Evolutionary conservation across 306 rosid genomes (phyloP), one percentile per base, ranked within the genome.

Genomic region (Medicago lupulina): DNA sequence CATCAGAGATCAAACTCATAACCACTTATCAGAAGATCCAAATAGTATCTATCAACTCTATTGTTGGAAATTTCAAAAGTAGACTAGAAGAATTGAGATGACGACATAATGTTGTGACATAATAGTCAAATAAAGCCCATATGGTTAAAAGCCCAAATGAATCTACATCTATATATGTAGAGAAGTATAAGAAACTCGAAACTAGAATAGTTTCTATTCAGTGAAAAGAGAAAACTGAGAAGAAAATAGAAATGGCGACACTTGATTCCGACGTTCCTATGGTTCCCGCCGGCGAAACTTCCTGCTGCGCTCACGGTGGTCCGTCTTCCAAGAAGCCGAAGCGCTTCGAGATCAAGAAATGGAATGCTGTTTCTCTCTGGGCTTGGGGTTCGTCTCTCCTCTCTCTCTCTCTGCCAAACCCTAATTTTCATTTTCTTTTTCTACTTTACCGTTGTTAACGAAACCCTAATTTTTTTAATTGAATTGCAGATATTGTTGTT

Each of bases 291-390:
- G 96, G 95, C 54, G 97, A 93, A 43, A 18, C 86, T 9, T 87
- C 91, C n/a, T 59, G 89, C 53, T 79, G 86, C 47, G 66, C 91
- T 12, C 64, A 58, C 8, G 88, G 89, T 0, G 74, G 81, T 41
- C 80, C 92, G 2, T 18, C 82, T 1, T 31, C 84, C 39, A 94
- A 88, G 89, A 94, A 87, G 71, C 86, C 90, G 0, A 88, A 91
- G 85, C 92, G 90, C 5, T 94, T 94, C 38, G 94, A 91, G 85
- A 90, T 94, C 77, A 91, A 94, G 60, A 94, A 94, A 75, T 94
- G 98, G 97, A 93, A 94, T 81, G 96, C 91, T 13, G 96, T 94
- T 36, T 74, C 96, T 38, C 97, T 94, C 58, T 94, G 97, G 98
- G 96, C 97, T 36, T 91, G 96, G 97, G 98, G 97, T 93, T 58